Percentiles rank a stretch among this genome's conserved stretches.
Conservation (phyloP, 177 flowering plant species). For the Telopea speciosissima region DNA sequence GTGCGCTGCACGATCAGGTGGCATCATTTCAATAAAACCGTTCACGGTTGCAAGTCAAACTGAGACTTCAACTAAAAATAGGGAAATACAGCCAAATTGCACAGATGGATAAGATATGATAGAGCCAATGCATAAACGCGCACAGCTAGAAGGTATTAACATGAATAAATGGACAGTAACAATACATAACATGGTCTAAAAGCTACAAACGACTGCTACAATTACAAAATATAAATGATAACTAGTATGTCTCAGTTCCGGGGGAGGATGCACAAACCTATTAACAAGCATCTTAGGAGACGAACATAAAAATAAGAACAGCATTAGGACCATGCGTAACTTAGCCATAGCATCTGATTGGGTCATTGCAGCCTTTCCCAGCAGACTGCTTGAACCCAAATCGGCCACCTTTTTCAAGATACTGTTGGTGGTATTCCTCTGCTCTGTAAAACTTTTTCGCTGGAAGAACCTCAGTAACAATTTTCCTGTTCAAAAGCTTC, state of each 20-base stretch:
- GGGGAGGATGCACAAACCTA: constrained; percentile 2
- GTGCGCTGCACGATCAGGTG: too few relatives aligned
- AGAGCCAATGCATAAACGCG: neutral
- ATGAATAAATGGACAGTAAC: neutral
- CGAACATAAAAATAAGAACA: neutral
- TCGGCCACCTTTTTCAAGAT: constrained; percentile 84
- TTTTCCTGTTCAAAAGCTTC: constrained; percentile 53
- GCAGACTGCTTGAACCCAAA: constrained; percentile 62
- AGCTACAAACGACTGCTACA: neutral
- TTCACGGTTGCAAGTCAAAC: too few relatives aligned
- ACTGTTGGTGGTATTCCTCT: constrained; percentile 90
- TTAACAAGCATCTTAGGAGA: neutral
- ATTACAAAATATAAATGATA: neutral
- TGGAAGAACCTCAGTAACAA: constrained; percentile 77
- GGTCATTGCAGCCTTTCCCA: constrained; percentile 72
- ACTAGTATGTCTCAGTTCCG: neutral
- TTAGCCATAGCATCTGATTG: constrained; percentile 80
- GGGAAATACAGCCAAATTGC: too few relatives aligned
- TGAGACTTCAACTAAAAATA: too few relatives aligned
- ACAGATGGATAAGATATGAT: neutral
- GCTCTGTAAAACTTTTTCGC: constrained; percentile 93
- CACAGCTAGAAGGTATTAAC: neutral
- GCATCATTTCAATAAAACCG: too few relatives aligned
- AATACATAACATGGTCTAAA: neutral
- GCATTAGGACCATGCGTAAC: neutral